A percentile compares a stretch with the other conserved stretches of the same genome.
phyloP scores from a whole-genome alignment of 345 rosid species.

The Ceriops zippeliana region DNA sequence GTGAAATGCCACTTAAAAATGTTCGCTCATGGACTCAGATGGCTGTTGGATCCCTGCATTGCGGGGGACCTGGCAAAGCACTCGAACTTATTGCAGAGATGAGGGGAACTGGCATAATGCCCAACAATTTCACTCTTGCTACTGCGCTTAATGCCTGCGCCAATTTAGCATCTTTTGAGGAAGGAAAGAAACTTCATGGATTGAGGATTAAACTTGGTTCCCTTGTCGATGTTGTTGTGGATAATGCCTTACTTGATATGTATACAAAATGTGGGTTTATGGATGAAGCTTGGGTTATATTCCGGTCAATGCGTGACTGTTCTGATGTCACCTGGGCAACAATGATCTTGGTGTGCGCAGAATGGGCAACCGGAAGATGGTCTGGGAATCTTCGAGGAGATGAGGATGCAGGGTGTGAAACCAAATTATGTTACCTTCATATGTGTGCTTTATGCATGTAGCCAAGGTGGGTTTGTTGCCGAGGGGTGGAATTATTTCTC shows the following conservation, averaged over 20 bases:
- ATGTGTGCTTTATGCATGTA: constrained; percentile 50
- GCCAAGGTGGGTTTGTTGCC: constrained; percentile 46
- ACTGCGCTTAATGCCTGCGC: constrained; percentile 52
- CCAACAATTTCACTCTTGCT: constrained; percentile 50
- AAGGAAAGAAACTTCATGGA: constrained; percentile 46
- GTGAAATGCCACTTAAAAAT: constrained; percentile 36
- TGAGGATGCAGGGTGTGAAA: constrained; percentile 34
- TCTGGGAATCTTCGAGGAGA: constrained; percentile 40
- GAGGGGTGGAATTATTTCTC: constrained; percentile 51
- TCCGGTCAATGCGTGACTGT: constrained; percentile 25
- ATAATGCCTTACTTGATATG: constrained; percentile 55
- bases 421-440: constrained; percentile 48
- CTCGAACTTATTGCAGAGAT: constrained; percentile 39
- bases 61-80: constrained; percentile 44
- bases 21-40: constrained; percentile 51
- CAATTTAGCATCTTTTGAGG: constrained; percentile 38
- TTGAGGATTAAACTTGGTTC: constrained; percentile 46
- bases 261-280: constrained; percentile 49
- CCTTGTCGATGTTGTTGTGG: constrained; percentile 43
- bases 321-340: constrained; percentile 52
- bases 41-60: constrained; percentile 42
- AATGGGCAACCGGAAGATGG: constrained; percentile 48
- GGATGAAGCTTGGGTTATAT: constrained; percentile 44
- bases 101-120: constrained; percentile 40
- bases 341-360: constrained; percentile 51